Base-by-base conservation (phyloP, 2,329 filamentous ascomycete genomes). In the Penicillium aurantiogriseum region DNA sequence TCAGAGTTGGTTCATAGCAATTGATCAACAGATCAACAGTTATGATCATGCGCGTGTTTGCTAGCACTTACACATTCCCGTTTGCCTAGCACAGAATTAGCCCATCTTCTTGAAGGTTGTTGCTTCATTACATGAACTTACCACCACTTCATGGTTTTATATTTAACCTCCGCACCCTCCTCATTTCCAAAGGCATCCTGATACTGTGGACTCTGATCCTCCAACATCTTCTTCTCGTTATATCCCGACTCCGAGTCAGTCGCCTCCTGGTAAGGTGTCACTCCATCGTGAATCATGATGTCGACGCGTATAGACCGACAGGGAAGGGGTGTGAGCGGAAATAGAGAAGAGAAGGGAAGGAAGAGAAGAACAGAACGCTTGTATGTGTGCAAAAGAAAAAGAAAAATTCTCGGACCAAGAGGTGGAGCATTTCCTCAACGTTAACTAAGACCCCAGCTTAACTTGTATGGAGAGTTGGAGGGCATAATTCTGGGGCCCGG, bases 121-220 rank as follows among this genome's bases (percentile, higher is more conserved):
- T 35, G 19, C 29, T 33, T 23, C 42, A 6, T 21, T 29, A n/a
- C 23, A 25, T 31, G 21, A 2, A 63, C 63, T 51, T 57, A 65
- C 63, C 63, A 66, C 63, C 63, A 66, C 55, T 64, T 61, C 62
- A 66, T 63, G 25, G 63, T 66, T 45, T 64, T 64, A 36, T 66
- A 66, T 15, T 64, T 64, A 25, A 66, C 62, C 53, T 64, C 62
- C 2, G 63, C 62, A 48, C 59, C 58, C 11, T 47, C 51, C 36
- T 66, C 63, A 48, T 66, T 39, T 35, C 62, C 63, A 46, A 66
- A 66, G 1, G 63, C 56, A 40, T 66, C 63, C 19, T 57, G 46
- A 33, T 61, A 64, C 19, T 56, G 53, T 1, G 57, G 57, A 17
- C n/a, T 47, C 45, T 31, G 36, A 19, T 54, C 51, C 31, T 59